Evolutionary conservation across 1,284 basidiomycete species (phyloP).

Genomic region (Porodaedalea pini): DNA sequence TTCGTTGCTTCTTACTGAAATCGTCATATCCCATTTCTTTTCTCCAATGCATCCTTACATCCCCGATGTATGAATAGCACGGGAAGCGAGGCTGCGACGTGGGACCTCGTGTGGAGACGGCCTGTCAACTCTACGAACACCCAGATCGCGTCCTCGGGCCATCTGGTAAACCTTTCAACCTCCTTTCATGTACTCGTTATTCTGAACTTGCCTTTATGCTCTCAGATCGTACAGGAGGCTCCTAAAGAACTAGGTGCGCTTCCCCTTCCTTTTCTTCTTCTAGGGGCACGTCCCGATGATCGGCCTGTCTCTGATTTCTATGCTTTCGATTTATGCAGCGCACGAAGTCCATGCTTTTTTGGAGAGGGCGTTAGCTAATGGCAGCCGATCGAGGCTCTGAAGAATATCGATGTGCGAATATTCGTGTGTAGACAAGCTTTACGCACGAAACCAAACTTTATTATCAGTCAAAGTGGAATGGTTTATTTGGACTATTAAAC

Average conservation of each 20-base stretch:
- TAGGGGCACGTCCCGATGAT: not conserved
- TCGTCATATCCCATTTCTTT: not conserved
- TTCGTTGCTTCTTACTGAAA: not conserved
- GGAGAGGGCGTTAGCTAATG: not conserved
- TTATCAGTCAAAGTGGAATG: too few relatives aligned
- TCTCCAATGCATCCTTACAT: not conserved
- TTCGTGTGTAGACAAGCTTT: too few relatives aligned
- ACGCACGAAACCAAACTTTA: too few relatives aligned
- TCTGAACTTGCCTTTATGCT: not conserved
- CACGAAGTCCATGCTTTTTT: slow-evolving; percentile 10
- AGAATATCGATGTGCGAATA: too few relatives aligned
- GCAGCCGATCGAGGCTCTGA: too few relatives aligned
- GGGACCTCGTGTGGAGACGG: slow-evolving; percentile 55
- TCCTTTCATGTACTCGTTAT: not conserved
- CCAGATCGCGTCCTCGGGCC: slow-evolving; percentile 50
- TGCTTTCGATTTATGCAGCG: not conserved
- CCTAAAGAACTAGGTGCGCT: slow-evolving; percentile 29
- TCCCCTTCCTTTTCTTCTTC: not conserved
- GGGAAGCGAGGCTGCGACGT: slow-evolving; percentile 36
- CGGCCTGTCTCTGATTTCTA: not conserved
- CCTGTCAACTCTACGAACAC: slow-evolving; percentile 57
- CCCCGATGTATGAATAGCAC: slow-evolving; percentile 35
- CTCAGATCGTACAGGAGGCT: slow-evolving; percentile 30
- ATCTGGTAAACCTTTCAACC: slow-evolving; percentile 45
- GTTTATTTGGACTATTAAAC: too few relatives aligned